phyloP scores from a whole-genome alignment of 345 rosid genomes.

The Linum lewisii region DNA sequence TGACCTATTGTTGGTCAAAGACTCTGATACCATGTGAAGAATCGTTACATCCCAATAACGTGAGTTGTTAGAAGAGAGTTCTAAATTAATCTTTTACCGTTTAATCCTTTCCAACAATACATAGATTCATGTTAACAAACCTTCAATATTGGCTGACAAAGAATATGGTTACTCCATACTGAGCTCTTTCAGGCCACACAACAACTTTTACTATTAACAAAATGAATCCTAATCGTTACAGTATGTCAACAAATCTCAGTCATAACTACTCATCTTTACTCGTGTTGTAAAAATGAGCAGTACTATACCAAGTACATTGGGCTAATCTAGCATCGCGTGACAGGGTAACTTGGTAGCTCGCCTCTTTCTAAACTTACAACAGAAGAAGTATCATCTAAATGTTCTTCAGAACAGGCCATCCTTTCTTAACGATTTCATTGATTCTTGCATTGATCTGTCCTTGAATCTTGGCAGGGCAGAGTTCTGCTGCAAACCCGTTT shows the following conservation, averaged over 20 bases:
- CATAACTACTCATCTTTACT: not conserved
- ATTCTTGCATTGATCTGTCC: constrained; percentile 52
- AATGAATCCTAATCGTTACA: not conserved
- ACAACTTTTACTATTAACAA: no score
- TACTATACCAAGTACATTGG: not conserved
- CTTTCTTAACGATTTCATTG: constrained; percentile 58
- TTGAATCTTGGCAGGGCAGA: constrained; percentile 58
- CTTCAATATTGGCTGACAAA: no score
- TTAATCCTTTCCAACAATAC: no score
- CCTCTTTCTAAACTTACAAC: not conserved
- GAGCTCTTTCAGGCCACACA: no score
- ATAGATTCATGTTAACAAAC: no score
- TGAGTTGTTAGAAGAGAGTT: no score
- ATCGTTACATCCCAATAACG: no score
- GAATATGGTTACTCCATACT: no score
- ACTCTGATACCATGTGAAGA: no score
- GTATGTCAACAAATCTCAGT: not conserved
- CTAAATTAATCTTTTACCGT: no score
- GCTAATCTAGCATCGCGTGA: not conserved
- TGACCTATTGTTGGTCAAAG: no score
- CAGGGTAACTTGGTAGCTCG: not conserved
- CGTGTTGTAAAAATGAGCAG: not conserved
- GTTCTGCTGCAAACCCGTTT: constrained; percentile 74
- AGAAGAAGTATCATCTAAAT: constrained; percentile 18
- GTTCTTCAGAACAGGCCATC: constrained; percentile 72